Conservation (phyloP, 1,284 basidiomycete genomes). For the Polyporus tsugae region DNA sequence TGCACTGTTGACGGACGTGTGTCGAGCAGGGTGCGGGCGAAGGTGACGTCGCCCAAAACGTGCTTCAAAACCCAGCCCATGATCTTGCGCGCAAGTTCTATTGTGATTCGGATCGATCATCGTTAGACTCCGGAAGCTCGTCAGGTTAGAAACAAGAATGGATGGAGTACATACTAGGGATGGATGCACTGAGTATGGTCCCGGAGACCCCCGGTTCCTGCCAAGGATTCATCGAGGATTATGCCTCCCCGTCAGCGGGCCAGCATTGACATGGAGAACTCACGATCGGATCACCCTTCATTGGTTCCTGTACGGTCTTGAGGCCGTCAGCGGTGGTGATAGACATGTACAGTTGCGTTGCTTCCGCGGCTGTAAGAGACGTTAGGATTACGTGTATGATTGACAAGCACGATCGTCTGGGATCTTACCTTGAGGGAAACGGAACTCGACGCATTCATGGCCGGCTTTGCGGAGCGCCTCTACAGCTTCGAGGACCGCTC, state of each 20-base stretch:
- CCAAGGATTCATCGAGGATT: neutral
- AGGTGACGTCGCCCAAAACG: slow-evolving; percentile 62
- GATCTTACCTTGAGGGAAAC: slow-evolving; percentile 56
- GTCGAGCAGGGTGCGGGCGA: slow-evolving; percentile 55
- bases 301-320: slow-evolving; percentile 68
- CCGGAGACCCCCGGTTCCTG: slow-evolving; percentile 29
- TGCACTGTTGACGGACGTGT: slow-evolving; percentile 61
- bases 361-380: slow-evolving; percentile 51
- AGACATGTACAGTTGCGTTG: slow-evolving; percentile 71
- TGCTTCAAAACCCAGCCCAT: slow-evolving; percentile 55
- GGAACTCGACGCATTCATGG: slow-evolving; percentile 81
- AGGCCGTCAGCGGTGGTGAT: slow-evolving; percentile 83
- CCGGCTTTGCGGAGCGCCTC: slow-evolving; percentile 71
- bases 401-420: neutral
- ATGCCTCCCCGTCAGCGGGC: neutral
- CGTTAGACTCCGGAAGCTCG: neutral
- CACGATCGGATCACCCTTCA: slow-evolving; percentile 77
- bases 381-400: neutral
- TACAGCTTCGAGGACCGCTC: slow-evolving; percentile 82
- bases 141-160: slow-evolving; percentile 52
- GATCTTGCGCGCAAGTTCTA: slow-evolving; percentile 1
- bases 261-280: slow-evolving; percentile 13
- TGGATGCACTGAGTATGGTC: neutral
- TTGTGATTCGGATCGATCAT: neutral
- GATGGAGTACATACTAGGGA: slow-evolving; percentile 42